Evolutionary conservation across 805 yeast species (phyloP), one percentile per base, ranked within the genome.

Genomic region (Sporopachydermia lactativora): DNA sequence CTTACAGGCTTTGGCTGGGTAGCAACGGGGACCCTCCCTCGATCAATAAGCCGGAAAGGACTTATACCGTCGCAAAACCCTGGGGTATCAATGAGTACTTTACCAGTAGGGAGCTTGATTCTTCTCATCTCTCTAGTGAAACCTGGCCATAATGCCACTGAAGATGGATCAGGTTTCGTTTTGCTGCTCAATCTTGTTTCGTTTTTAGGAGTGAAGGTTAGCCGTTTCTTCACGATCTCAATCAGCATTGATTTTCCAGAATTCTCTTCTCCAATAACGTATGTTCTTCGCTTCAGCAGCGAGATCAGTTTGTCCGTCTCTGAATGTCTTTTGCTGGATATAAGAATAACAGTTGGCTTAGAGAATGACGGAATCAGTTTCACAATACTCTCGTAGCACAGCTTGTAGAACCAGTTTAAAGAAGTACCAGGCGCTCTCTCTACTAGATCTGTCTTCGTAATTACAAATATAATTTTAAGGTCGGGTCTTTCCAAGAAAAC

Each of bases 1-100:
- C 8, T 8, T n/a, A 24, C n/a, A n/a, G 31, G n/a, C n/a, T 24
- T 24, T 8, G 31, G n/a, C n/a, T 24, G 8, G 8, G 31, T 24
- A n/a, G 31, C 31, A 24, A 24, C n/a, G n/a, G n/a, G n/a, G n/a
- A 24, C n/a, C n/a, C 31, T 24, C 31, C n/a, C 31, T 24, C n/a
- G 8, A 8, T 8, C 8, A 8, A 24, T 24, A n/a, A 24, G n/a
- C 8, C 13, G n/a, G 8, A 24, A 24, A 24, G 31, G n/a, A n/a
- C n/a, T 24, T 24, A n/a, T 24, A 8, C n/a, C 31, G 31, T 24
- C 31, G n/a, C 31, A 8, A 24, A 24, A 24, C 31, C 31, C 31
- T n/a, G 31, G 31, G n/a, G 31, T 24, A 24, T 24, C 31, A 24
- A 24, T 24, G 8, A 24, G 8, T n/a, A 8, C n/a, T 24, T 24